Evolutionary conservation across 805 yeast species (phyloP), one percentile per base, ranked within the genome.

Genomic region (Metschnikowia lochheadii): DNA sequence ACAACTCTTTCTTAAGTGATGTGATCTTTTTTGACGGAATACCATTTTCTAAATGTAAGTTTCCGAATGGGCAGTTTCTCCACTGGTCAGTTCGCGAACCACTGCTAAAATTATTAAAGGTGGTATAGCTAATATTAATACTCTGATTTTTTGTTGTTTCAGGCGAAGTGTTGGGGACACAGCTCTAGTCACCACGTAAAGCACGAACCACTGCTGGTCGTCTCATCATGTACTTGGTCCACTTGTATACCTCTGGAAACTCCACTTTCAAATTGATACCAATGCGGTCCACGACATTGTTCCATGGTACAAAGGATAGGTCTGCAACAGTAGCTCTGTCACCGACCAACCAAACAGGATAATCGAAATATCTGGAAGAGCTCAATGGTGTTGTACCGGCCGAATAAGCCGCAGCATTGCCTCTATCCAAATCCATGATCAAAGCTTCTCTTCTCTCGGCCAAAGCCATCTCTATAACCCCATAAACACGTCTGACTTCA

Each of bases 181-280:
- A 39, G 31, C 7, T 15, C 20, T 42, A 73, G 51, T 83, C 88
- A 3, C 90, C 94, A 54, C 90, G 81, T 52, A 91, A 74, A 2
- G 97, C 97, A 56, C 92, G 79, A 26, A 87, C 77, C 31, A 91
- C 97, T 1, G 94, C 91, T 3, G 96, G 96, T 63, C 97, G 81
- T 68, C 92, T 82, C 96, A 91, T 87, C 96, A 91, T 89, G 61
- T 84, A 84, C 65, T 87, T 85, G 10, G 97, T 91, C 97, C 97
- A 91, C 67, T 89, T 89, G 73, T 88, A 90, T 43, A 90, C 97
- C 70, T 91, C 97, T 1, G 97, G 97, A 64, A 87, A 90, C 66
- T 91, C 97, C 31, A 81, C 78, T 65, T 86, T 85, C 61, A 91
- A 79, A 61, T 87, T 88, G 55, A 91, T 89, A 6, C 97, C 97